phyloP scores from a whole-genome alignment of 495 filamentous ascomycete species.

The Neurospora sp. region DNA sequence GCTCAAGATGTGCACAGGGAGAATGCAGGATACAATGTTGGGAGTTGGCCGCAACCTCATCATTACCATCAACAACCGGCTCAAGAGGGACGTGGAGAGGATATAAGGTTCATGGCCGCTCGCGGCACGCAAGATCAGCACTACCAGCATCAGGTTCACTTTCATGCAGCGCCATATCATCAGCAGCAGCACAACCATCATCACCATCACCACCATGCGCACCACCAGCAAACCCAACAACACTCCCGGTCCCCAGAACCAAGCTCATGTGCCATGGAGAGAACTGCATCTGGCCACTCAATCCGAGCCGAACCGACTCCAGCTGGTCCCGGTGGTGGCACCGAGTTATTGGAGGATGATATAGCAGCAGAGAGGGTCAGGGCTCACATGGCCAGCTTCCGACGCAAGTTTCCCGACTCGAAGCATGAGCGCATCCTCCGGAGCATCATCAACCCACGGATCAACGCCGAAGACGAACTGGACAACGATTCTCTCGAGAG shows the following conservation, averaged over 20 bases:
- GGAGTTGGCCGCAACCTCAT: background rate
- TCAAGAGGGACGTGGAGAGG: background rate
- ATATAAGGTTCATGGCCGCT: background rate
- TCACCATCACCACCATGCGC: background rate
- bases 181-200: background rate
- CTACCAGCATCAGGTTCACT: background rate
- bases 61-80: background rate
- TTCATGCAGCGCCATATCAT: background rate
- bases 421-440: conserved; percentile 39
- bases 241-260: conserved; percentile 3
- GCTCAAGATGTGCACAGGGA: background rate
- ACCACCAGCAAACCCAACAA: background rate
- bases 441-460: conserved; percentile 37
- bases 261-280: conserved; percentile 14
- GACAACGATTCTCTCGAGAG: conserved; percentile 37
- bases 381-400: conserved; percentile 28
- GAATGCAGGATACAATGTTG: background rate
- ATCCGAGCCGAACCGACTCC: conserved; percentile 19
- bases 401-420: conserved; percentile 32
- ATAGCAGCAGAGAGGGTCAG: conserved; percentile 30
- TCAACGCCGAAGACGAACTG: conserved; percentile 28
- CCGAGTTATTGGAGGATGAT: conserved; percentile 26
- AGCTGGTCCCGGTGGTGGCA: conserved; percentile 10
- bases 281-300: conserved; percentile 23
- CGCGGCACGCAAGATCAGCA: background rate